Evolutionary conservation across 2,329 filamentous ascomycete genomes (phyloP), one percentile per base, ranked within the genome.

Genomic region (Colletotrichum sp.): DNA sequence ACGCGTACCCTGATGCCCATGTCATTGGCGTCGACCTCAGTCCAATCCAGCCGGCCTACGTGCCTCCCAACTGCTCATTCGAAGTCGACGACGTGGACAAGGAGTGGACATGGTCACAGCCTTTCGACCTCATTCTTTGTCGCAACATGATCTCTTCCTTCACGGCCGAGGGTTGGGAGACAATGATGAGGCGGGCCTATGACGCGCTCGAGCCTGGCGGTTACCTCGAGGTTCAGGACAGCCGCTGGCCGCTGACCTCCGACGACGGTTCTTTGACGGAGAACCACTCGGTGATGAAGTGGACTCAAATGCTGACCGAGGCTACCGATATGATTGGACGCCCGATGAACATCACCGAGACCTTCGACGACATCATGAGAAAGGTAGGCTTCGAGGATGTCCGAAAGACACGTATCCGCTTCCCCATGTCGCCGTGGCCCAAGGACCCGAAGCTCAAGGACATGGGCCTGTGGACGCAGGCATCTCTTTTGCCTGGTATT

Each of bases 1-100:
- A 66, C 13, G 24, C 18, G 8, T 33, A 13, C 18, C 54, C 36
- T 4, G 34, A 29, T 1, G 62, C 36, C 2, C 33, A 75, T 38
- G 78, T 79, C 5, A 71, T 77, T 6, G 80, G 80, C 11, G 78
- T 81, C 43, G 82, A 84, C 66, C 63, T 84, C 1, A 79, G 78
- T 2, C 81, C 82, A 0, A 82, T 83, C n/a, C 82, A 84, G 55
- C 82, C 82, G 2, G 29, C 59, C 66, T 81, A 77, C 75, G 76
- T 80, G 13, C 78, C 80, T 1, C 77, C 79, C 29, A 82, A 82
- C 54, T 76, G 78, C 8, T 62, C 69, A 15, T 82, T 82, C 61
- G 75, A 81, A 27, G 76, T 81, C 0, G 81, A 82, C 66, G 81
- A 83, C 66, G 75, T 79, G 38, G 79, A 83, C 70, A 76, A 77